A percentile compares a stretch with the other conserved stretches of the same genome.
phyloP scores from a whole-genome alignment of 306 rosid species.

The Rosa persica region DNA sequence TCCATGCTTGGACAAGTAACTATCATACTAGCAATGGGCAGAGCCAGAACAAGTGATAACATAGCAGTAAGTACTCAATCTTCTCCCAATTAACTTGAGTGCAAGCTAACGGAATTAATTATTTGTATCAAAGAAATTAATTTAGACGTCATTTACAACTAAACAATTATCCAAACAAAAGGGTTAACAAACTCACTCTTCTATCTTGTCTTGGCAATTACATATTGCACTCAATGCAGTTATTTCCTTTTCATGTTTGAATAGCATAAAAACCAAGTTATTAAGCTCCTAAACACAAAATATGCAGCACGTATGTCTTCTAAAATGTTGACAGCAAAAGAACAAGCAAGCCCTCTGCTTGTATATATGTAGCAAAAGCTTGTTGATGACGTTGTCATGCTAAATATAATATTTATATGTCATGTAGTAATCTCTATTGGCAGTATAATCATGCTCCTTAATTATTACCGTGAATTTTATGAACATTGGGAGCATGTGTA shows the following conservation, averaged over 20 bases:
- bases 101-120: conserved; percentile 12
- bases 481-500: not conserved
- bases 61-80: conserved; percentile 11
- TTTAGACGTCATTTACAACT: not conserved
- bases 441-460: not conserved
- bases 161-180: not conserved
- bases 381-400: not conserved
- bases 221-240: not conserved
- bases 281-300: not conserved
- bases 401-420: not conserved
- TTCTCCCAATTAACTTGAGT: conserved; percentile 16
- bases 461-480: not conserved
- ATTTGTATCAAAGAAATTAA: conserved; percentile 4
- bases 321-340: not conserved
- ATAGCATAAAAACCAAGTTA: not conserved
- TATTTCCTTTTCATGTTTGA: not conserved
- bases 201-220: not conserved
- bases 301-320: not conserved
- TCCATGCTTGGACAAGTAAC: conserved; percentile 96
- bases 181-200: not conserved
- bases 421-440: not conserved
- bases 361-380: not conserved
- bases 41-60: conserved; percentile 36
- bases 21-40: conserved; percentile 73
- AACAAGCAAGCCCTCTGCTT: not conserved